phyloP scores from a whole-genome alignment of 768 basidiomycete genomes.

The Glaciozyma antarctica region DNA sequence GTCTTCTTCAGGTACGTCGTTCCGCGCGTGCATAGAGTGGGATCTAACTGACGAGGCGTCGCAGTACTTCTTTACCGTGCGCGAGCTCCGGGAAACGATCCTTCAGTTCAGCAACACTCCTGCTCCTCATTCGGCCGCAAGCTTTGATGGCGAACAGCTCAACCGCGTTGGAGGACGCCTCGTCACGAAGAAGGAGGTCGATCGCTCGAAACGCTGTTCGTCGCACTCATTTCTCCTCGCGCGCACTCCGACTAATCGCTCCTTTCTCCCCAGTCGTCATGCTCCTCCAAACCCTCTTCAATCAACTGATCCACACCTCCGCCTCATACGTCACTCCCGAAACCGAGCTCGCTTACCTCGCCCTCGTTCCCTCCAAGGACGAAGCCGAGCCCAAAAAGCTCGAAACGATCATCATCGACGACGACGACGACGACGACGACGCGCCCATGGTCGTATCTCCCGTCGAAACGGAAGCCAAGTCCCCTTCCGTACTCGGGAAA shows the following conservation, averaged over 20 bases:
- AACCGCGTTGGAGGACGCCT: constrained; percentile 81
- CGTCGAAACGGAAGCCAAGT: constrained; percentile 2
- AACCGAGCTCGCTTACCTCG: constrained; percentile 78
- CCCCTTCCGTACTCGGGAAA: constrained; percentile 2
- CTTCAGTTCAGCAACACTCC: constrained; percentile 39
- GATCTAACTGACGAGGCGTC: neutral
- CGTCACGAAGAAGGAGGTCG: constrained; percentile 69
- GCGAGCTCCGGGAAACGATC: constrained; percentile 70
- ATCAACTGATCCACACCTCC: constrained; percentile 59
- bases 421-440: constrained; percentile 15
- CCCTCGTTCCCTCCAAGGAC: constrained; percentile 78
- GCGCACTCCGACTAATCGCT: neutral
- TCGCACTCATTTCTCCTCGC: neutral
- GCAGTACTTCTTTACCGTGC: constrained; percentile 94
- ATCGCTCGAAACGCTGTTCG: constrained; percentile 75
- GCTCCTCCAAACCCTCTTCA: constrained; percentile 70
- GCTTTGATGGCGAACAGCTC: constrained; percentile 43
- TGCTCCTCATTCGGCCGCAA: neutral
- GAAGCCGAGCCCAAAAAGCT: neutral
- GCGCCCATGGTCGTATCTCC: neutral
- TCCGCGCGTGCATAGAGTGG: neutral
- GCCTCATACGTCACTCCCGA: constrained; percentile 66
- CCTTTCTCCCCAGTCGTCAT: constrained; percentile 53
- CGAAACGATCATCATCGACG: constrained; percentile 13
- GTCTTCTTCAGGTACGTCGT: constrained; percentile 70